Percentiles rank a stretch among this genome's conserved stretches.
phyloP scores from a whole-genome alignment of 331 rosid genomes.

The Ulmus americana region DNA sequence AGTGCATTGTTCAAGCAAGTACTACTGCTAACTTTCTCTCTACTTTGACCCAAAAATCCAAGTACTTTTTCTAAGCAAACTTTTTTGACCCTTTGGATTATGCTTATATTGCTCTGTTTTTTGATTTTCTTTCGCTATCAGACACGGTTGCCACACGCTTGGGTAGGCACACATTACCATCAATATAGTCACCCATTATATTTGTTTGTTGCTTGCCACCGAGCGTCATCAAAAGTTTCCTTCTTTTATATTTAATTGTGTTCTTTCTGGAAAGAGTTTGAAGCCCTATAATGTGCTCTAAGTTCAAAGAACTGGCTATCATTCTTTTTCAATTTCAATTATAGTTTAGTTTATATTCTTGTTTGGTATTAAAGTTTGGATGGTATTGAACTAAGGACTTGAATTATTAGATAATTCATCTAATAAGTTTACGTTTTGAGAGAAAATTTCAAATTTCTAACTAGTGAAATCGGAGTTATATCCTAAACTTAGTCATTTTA shows the following conservation, averaged over 20 bases:
- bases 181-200: constrained; percentile 22
- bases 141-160: constrained; percentile 35
- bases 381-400: too few relatives aligned
- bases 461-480: too few relatives aligned
- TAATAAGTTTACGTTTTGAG: too few relatives aligned
- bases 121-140: constrained; percentile 10
- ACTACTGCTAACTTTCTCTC: background rate
- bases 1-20: constrained; percentile 28
- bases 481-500: too few relatives aligned
- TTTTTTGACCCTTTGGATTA: constrained; percentile 33
- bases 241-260: background rate
- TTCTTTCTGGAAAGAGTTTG: background rate
- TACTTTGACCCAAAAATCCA: constrained; percentile 24
- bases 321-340: too few relatives aligned
- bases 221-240: background rate
- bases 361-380: too few relatives aligned
- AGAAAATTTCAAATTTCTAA: too few relatives aligned
- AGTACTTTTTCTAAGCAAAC: constrained; percentile 9
- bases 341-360: too few relatives aligned
- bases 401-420: too few relatives aligned
- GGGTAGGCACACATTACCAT: constrained; percentile 53
- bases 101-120: background rate
- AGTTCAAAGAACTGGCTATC: too few relatives aligned
- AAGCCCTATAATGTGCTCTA: background rate
- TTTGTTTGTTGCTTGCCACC: constrained; percentile 5